Evolutionary conservation across 768 basidiomycete genomes (phyloP), one percentile per base, ranked within the genome.

Genomic region (Collybia mongolica): DNA sequence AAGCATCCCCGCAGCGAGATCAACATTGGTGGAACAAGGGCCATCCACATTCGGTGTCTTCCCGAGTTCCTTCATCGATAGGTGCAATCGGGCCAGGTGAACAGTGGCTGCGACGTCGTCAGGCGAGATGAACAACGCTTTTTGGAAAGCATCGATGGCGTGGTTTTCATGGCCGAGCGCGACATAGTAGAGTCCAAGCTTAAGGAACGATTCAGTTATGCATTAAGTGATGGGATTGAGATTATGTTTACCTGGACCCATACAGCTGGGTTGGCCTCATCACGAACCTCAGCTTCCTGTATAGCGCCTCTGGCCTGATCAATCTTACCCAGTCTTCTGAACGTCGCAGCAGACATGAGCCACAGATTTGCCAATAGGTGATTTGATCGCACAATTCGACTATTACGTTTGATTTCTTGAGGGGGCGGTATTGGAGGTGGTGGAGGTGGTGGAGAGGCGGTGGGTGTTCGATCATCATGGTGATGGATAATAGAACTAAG

Each of bases 291-390:
- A 0, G 96, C 97, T 67, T 99, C 96, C 63, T 93, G 92, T 39
- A 98, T 93, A 2, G 96, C 87, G 9, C 84, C 95, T 44, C 84
- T 83, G 0, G 90, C 86, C 59, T 98, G 92, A 51, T 97, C 95
- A 47, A 91, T 79, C 70, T 93, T 93, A 9, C 91, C 91, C 48
- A 89, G 71, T 52, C 97, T 73, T 40, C 97, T 76, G 72, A 98
- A 98, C 0, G 92, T 97, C 14, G 97, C 93, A 0, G 96, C 92
- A 6, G 88, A 90, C 80, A 93, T 91, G 5, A 97, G 69, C 97
- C 97, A 99, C 6, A 98, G 70, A 57, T 93, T 84, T 51, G 87
- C 90, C 51, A 97, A 71, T 23, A 97, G 68, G 20, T 83, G 72
- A 36, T 81, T 80, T 48, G 83, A 82, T 54, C 84, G 86, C 19